These are phyloP conservation scores for Toxicodendron radicans DNA, from an alignment of 345 rosid genomes.

Conservation along the genomic window DNA sequence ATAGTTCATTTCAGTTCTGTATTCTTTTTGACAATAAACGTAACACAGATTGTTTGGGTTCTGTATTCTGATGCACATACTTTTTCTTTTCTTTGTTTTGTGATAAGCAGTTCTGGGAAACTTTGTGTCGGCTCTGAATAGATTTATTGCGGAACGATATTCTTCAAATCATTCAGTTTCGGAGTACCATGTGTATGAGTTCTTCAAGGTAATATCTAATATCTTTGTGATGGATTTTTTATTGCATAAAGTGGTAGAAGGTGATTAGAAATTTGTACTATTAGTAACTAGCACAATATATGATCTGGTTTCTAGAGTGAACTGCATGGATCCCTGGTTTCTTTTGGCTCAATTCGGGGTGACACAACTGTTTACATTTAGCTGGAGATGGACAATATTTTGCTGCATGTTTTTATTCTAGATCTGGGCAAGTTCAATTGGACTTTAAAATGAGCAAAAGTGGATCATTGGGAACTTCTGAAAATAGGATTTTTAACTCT, in stretches of 20 bases:
- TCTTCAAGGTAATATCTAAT: slow-evolving; percentile 69
- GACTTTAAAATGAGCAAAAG: neutral
- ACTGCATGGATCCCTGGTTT: neutral
- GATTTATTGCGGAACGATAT: slow-evolving; percentile 87
- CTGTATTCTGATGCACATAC: slow-evolving; percentile 9
- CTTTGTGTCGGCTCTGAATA: slow-evolving; percentile 92
- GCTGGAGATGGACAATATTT: slow-evolving; percentile 1
- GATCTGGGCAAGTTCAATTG: neutral
- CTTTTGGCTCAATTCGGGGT: neutral
- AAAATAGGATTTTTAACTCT: neutral
- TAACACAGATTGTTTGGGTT: neutral
- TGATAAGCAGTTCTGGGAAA: slow-evolving; percentile 77
- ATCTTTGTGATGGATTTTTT: slow-evolving; percentile 5
- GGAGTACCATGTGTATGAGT: slow-evolving; percentile 93
- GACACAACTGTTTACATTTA: neutral
- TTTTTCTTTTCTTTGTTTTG: slow-evolving; percentile 14
- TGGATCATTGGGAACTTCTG: neutral
- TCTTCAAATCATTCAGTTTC: slow-evolving; percentile 69
- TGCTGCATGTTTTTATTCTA: neutral
- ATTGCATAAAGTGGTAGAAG: neutral
- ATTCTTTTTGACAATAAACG: neutral
- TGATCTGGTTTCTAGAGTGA: neutral
- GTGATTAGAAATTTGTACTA: neutral
- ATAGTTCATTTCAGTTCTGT: neutral
- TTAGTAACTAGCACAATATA: neutral